phyloP scores from a whole-genome alignment of 106 monocot species.

The Ottelia alismoides region DNA sequence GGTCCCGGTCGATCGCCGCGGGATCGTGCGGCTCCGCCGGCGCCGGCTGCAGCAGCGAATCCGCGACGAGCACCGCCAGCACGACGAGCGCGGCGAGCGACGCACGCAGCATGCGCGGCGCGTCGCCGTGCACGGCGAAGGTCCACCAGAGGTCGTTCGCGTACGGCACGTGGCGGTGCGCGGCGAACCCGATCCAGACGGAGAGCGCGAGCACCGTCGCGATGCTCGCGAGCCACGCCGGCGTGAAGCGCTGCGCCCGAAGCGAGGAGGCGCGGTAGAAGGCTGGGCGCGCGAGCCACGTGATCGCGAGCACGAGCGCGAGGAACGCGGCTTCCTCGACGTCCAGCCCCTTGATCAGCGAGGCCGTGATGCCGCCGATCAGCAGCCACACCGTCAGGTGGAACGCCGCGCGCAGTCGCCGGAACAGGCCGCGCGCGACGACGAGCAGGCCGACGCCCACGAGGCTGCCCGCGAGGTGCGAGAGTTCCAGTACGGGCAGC shows the following conservation, averaged over 20 bases:
- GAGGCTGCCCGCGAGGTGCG: background rate
- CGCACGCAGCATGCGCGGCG: background rate
- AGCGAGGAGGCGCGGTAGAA: background rate
- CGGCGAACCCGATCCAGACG: background rate
- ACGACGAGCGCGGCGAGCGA: background rate
- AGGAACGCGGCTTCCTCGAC: background rate
- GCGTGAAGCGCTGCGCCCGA: background rate
- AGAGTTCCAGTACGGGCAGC: background rate
- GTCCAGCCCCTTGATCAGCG: background rate
- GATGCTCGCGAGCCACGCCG: background rate
- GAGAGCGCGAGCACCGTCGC: background rate
- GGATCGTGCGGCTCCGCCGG: background rate
- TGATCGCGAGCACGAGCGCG: background rate
- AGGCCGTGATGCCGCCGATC: background rate
- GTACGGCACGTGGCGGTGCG: background rate
- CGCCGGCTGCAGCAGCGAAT: background rate
- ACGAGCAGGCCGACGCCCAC: background rate
- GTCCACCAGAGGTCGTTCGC: background rate
- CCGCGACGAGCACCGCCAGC: background rate
- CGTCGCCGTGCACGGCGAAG: background rate
- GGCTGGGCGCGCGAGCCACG: background rate
- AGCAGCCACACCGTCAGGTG: background rate
- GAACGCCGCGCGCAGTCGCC: background rate
- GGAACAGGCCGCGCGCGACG: background rate
- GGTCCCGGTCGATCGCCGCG: background rate